These are phyloP conservation scores for Arthrinium phaeospermum DNA, from an alignment of 2,329 filamentous ascomycete species.

Conservation along the genomic window DNA sequence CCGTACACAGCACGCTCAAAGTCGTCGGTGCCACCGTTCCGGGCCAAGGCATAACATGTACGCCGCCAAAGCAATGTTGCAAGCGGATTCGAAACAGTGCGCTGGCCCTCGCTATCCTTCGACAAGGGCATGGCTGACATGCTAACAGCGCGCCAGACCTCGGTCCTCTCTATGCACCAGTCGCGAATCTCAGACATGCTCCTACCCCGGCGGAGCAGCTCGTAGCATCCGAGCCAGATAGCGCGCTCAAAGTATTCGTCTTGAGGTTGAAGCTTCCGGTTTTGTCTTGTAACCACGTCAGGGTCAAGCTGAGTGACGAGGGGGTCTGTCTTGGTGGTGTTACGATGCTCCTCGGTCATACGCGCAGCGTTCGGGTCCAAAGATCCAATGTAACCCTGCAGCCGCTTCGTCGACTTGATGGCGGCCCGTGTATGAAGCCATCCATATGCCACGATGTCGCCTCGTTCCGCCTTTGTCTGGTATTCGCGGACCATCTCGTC, in stretches of 20 bases:
- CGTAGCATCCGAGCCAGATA: constrained; percentile 93
- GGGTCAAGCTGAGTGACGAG: constrained; percentile 90
- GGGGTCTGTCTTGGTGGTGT: constrained; percentile 62
- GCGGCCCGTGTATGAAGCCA: constrained; percentile 91
- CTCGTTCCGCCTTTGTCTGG: constrained; percentile 76
- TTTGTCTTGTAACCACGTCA: constrained; percentile 83
- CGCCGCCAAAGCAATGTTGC: constrained; percentile 74
- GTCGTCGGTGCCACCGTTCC: constrained; percentile 71
- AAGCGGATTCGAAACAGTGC: constrained; percentile 48
- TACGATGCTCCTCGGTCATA: constrained; percentile 61
- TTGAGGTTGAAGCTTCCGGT: constrained; percentile 75
- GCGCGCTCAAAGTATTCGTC: constrained; percentile 90
- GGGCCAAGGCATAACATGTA: constrained; percentile 75
- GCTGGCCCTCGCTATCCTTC: constrained; percentile 49
- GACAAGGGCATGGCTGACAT: constrained; percentile 75
- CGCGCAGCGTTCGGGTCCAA: constrained; percentile 67
- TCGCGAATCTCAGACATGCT: constrained; percentile 75
- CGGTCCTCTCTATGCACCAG: constrained; percentile 85
- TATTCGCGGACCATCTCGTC: constrained; percentile 78
- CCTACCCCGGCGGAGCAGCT: constrained; percentile 86
- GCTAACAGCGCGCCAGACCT: constrained; percentile 87
- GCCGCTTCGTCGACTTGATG: constrained; percentile 87
- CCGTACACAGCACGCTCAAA: constrained; percentile 93
- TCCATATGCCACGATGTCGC: constrained; percentile 83
- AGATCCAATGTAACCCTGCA: constrained; percentile 70